A percentile compares a stretch with the other conserved stretches of the same genome.
These are phyloP conservation scores for Stylonectria norvegica DNA, from an alignment of 2,329 filamentous ascomycete species.

Conservation along the genomic window DNA sequence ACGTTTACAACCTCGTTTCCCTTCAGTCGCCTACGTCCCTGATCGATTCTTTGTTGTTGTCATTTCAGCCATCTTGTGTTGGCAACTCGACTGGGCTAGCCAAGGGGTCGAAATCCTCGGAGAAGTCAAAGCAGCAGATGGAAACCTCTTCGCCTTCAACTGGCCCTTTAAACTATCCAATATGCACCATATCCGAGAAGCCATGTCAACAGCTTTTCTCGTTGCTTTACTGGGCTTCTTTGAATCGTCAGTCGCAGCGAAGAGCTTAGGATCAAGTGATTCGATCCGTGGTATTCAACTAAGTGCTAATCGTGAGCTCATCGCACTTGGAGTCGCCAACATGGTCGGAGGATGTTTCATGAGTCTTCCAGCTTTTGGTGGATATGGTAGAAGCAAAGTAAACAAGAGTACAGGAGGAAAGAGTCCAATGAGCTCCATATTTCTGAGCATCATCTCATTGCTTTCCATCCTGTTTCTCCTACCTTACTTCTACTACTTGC, in stretches of 20 bases:
- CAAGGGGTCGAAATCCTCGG: slow-evolving; percentile 82
- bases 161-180: slow-evolving; percentile 79
- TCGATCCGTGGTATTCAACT: slow-evolving; percentile 76
- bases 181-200: slow-evolving; percentile 77
- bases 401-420: slow-evolving; percentile 88
- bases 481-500: slow-evolving; percentile 91
- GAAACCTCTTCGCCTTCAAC: slow-evolving; percentile 72
- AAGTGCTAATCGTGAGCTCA: slow-evolving; percentile 88
- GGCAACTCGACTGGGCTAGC: slow-evolving; percentile 71
- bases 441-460: slow-evolving; percentile 78
- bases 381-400: slow-evolving; percentile 93
- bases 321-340: slow-evolving; percentile 87
- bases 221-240: slow-evolving; percentile 98
- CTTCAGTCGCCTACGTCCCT: slow-evolving; percentile 80
- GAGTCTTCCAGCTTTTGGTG: slow-evolving; percentile 89
- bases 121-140: slow-evolving; percentile 68
- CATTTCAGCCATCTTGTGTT: slow-evolving; percentile 75
- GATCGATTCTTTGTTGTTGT: slow-evolving; percentile 90
- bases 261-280: slow-evolving; percentile 71
- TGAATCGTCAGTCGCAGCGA: slow-evolving; percentile 93
- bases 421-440: slow-evolving; percentile 89
- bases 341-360: slow-evolving; percentile 89
- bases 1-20: slow-evolving; percentile 72
- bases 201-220: slow-evolving; percentile 86
- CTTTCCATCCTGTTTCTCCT: slow-evolving; percentile 77